These are phyloP conservation scores for Pittosporum tobira DNA, from an alignment of 129 eudicot species.

Conservation along the genomic window DNA sequence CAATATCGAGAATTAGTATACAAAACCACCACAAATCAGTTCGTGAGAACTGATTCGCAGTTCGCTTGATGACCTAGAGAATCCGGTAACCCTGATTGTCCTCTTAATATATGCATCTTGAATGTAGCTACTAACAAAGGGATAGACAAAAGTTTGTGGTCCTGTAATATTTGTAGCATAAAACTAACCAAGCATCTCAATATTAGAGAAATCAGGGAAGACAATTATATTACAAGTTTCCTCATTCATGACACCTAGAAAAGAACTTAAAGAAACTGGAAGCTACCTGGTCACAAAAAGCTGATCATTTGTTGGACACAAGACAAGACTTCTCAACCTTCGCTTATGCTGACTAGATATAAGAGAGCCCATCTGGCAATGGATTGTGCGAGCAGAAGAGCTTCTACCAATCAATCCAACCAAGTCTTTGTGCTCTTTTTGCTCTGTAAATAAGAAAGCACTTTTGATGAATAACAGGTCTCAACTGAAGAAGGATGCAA, in stretches of 20 bases:
- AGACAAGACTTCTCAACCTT: constrained; percentile 74
- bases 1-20: too few relatives aligned
- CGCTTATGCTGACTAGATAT: constrained; percentile 83
- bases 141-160: too few relatives aligned
- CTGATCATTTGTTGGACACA: constrained; percentile 87
- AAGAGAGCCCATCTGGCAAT: constrained; percentile 37
- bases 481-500: not conserved
- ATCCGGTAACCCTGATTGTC: too few relatives aligned
- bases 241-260: too few relatives aligned
- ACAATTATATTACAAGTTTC: not conserved
- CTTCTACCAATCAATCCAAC: constrained; percentile 39
- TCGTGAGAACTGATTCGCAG: too few relatives aligned
- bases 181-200: not conserved
- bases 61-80: too few relatives aligned
- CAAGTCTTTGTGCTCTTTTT: constrained; percentile 60
- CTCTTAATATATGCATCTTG: too few relatives aligned
- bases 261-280: not conserved
- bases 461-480: constrained; percentile 2
- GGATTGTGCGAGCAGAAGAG: constrained; percentile 51
- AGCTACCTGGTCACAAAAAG: constrained; percentile 79
- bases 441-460: constrained; percentile 36
- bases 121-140: too few relatives aligned
- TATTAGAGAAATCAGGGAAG: not conserved
- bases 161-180: too few relatives aligned
- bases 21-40: too few relatives aligned